Evolutionary conservation across 2,329 filamentous ascomycete genomes (phyloP).

Genomic region (Madurella mycetomatis): DNA sequence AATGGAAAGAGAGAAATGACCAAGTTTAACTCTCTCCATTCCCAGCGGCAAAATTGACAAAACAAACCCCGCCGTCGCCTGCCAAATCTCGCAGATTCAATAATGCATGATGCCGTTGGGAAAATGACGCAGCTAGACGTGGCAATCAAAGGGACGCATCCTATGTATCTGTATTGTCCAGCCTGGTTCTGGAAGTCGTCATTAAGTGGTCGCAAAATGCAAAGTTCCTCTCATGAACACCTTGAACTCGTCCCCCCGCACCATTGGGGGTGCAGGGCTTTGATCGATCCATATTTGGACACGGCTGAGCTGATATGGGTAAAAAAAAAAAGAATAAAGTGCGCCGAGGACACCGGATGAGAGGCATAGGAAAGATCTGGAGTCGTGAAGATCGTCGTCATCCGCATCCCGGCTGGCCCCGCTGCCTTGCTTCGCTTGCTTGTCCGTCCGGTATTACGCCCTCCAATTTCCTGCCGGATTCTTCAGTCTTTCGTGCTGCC

Average conservation of each 20-base stretch:
- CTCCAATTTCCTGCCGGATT: background rate
- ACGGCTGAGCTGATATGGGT: background rate
- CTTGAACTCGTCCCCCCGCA: background rate
- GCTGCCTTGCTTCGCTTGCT: background rate
- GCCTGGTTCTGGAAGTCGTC: constrained; percentile 11
- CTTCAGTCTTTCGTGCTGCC: background rate
- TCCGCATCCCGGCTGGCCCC: background rate
- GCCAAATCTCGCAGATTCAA: background rate
- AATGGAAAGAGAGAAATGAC: background rate
- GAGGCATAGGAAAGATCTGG: background rate
- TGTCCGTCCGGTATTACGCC: constrained; percentile 5
- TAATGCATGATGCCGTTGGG: constrained; percentile 1
- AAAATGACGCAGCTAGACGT: background rate
- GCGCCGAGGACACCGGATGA: background rate
- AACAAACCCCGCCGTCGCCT: background rate
- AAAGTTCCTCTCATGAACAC: background rate
- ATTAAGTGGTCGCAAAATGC: constrained; percentile 1
- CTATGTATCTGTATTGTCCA: constrained; percentile 4
- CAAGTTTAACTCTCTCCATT: background rate
- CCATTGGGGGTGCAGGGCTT: background rate
- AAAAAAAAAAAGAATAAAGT: background rate
- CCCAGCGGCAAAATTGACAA: constrained; percentile 4
- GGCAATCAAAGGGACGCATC: background rate
- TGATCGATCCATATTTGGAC: background rate
- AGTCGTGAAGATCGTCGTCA: background rate